Base-by-base conservation (phyloP, 768 basidiomycete genomes). In the Collybiopsis confluens region DNA sequence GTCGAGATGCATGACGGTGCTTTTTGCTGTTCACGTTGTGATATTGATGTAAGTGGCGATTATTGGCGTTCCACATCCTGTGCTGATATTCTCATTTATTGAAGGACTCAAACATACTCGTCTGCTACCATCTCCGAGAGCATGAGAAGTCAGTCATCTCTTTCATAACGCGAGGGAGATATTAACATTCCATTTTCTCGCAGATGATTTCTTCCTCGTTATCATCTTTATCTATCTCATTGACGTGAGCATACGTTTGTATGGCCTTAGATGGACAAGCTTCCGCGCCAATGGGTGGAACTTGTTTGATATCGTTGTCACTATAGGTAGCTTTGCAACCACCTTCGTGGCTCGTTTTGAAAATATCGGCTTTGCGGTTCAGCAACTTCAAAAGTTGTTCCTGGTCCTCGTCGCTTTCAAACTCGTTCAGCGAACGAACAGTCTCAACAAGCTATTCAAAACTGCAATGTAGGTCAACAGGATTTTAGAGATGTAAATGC, bases 271-370 rank as follows among this genome's bases (percentile, higher is more conserved):
- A 1, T 87, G 85, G 83, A 67, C 67, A 15, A 90, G 87, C 64
- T 97, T 91, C 75, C 77, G 79, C n/a, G 82, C 85, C 27, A 92
- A 94, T 59, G 92, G 94, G 5, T 98, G 96, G 95, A 97, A 96
- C 64, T 61, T 93, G 1, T 98, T 95, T 68, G 95, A 98, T 60
- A 69, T 94, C 40, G 61, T 91, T 13, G 85, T 90, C 23, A 84
- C 92, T 16, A 73, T 71, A 2, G 95, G 96, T 5, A 90, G 88
- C 60, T 83, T 95, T 61, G 76, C 85, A 37, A 94, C 94, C 1
- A 96, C 90, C 0, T 64, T 95, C 26, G 71, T 89, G 20, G 82
- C 91, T 37, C 79, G 79, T 3, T 79, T 88, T 61, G 68, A 20
- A 21, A 45, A 46, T 26, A 70, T 68, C 20, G 77, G 77, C 24